Conservation (phyloP, 306 rosid species). For the Quercus berberidifolia region DNA sequence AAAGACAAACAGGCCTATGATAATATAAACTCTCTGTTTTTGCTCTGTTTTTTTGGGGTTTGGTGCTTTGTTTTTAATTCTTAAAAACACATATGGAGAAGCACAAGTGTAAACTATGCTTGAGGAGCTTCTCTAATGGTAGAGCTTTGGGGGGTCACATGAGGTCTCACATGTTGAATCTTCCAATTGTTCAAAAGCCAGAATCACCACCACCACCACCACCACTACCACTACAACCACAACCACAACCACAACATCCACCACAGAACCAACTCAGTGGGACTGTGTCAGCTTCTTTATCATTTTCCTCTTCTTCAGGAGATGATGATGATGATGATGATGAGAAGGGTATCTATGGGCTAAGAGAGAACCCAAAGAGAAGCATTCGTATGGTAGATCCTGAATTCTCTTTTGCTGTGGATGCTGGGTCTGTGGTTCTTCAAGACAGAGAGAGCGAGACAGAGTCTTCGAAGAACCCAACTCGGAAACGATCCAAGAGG, state of each 20-base stretch:
- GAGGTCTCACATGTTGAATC: slow-evolving; percentile 96
- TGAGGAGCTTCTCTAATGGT: slow-evolving; percentile 74
- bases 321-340: slow-evolving; percentile 28
- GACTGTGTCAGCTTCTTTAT: slow-evolving; percentile 49
- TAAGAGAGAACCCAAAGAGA: slow-evolving; percentile 73
- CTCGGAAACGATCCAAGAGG: slow-evolving; percentile 66
- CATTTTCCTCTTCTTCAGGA: slow-evolving; percentile 23
- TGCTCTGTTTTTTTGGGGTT: slow-evolving; percentile 12
- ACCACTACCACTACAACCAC: not conserved
- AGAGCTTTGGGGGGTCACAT: slow-evolving; percentile 96
- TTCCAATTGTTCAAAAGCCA: slow-evolving; percentile 47
- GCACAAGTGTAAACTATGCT: slow-evolving; percentile 79
- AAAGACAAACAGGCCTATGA: not conserved
- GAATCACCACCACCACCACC: slow-evolving; percentile 3
- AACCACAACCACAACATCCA: not conserved
- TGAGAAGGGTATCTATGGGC: slow-evolving; percentile 34
- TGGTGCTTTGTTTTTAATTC: not conserved
- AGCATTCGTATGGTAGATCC: slow-evolving; percentile 66
- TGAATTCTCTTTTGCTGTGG: slow-evolving; percentile 52
- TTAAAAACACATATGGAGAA: slow-evolving; percentile 48
- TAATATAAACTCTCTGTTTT: slow-evolving; percentile 18
- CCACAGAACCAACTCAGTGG: slow-evolving; percentile 31
- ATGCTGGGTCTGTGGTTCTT: slow-evolving; percentile 60
- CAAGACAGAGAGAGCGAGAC: slow-evolving; percentile 83
- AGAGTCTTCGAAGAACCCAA: slow-evolving; percentile 73